Evolutionary conservation across 78 protist genomes (phyloP).

Genomic region (Dictyostelium capitatum): DNA sequence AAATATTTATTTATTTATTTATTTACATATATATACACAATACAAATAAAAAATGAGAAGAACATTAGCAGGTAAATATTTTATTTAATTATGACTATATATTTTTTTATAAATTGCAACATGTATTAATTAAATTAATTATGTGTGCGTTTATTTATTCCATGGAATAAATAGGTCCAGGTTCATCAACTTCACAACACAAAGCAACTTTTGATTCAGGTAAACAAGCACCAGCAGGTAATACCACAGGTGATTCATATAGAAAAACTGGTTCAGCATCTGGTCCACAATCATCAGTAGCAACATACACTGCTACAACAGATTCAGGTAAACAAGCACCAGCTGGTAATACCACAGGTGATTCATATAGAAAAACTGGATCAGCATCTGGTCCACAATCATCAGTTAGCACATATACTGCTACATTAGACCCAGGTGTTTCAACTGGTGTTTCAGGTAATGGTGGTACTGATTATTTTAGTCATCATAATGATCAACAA

Average conservation of each 20-base stretch:
- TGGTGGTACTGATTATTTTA: constrained; percentile 74
- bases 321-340: constrained; percentile 81
- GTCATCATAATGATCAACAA: constrained; percentile 58
- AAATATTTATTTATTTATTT: not conserved
- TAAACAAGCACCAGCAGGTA: constrained; percentile 75
- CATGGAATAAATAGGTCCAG: not conserved
- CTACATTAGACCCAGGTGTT: constrained; percentile 80
- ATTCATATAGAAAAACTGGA: constrained; percentile 42
- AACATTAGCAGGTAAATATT: constrained; percentile 79
- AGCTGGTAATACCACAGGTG: constrained; percentile 30
- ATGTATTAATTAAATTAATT: too few relatives aligned
- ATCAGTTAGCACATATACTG: constrained; percentile 47
- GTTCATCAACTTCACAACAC: constrained; percentile 56
- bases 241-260: constrained; percentile 3
- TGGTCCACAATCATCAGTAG: constrained; percentile 82
- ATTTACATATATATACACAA: not conserved
- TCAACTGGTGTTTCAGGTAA: constrained; percentile 60
- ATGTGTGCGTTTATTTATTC: too few relatives aligned
- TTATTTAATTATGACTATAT: too few relatives aligned
- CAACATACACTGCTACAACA: constrained; percentile 48
- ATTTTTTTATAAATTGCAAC: too few relatives aligned
- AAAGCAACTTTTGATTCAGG: constrained; percentile 61
- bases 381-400: constrained; percentile 82
- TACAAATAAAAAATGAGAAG: constrained; percentile 44
- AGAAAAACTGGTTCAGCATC: constrained; percentile 64